phyloP scores from a whole-genome alignment of 345 rosid species.

The Aquilaria malaccensis region DNA sequence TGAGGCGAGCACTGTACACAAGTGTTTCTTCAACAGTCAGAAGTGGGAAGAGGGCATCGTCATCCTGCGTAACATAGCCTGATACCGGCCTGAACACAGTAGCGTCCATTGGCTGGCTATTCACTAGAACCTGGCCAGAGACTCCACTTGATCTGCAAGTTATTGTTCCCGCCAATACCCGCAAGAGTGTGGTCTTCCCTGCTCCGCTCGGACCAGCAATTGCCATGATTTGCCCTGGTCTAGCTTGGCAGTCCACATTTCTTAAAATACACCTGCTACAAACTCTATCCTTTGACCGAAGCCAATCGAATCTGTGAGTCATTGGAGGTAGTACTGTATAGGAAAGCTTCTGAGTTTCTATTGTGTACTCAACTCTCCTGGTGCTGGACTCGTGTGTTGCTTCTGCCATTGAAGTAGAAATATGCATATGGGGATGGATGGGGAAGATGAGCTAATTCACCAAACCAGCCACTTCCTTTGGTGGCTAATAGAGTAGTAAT shows the following conservation, averaged over 20 bases:
- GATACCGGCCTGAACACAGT: conserved; percentile 46
- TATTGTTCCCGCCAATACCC: conserved; percentile 64
- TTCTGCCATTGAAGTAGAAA: conserved; percentile 46
- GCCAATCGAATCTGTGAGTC: conserved; percentile 22
- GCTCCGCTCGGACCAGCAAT: conserved; percentile 95
- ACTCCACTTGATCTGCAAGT: not conserved
- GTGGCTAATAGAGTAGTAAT: too few relatives aligned
- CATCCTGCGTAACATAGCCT: conserved; percentile 76
- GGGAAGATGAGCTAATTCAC: conserved; percentile 75
- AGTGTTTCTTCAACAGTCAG: conserved; percentile 83
- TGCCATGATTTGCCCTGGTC: conserved; percentile 57
- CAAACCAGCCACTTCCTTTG: conserved; percentile 30
- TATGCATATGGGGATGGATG: conserved; percentile 7
- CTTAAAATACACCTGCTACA: conserved; percentile 34
- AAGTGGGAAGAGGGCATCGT: conserved; percentile 63
- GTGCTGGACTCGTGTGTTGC: conserved; percentile 38
- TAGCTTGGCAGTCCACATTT: conserved; percentile 59
- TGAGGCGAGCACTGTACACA: conserved; percentile 57
- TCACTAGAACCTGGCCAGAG: conserved; percentile 56
- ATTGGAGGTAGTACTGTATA: conserved; percentile 34
- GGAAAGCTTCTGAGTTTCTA: conserved; percentile 56
- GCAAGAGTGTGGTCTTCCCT: conserved; percentile 74
- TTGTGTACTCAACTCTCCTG: conserved; percentile 29
- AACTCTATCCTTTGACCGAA: conserved; percentile 17
- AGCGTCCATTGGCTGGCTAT: conserved; percentile 46